phyloP scores from a whole-genome alignment of 1,284 basidiomycete species.

The Heliocybe sulcata region DNA sequence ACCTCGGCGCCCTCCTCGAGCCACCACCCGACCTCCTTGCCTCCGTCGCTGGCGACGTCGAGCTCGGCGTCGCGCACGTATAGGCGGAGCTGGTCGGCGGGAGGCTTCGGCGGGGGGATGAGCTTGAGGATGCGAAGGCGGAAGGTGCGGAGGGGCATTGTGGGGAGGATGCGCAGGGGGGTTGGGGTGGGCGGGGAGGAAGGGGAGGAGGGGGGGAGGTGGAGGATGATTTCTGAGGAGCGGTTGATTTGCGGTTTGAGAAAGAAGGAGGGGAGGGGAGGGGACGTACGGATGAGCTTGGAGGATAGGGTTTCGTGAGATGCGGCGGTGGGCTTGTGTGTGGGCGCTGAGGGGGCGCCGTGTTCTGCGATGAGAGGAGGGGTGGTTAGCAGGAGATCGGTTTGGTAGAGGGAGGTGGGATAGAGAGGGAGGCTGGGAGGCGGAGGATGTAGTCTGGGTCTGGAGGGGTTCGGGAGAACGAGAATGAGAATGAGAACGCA shows the following conservation, averaged over 20 bases:
- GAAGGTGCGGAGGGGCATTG: not conserved
- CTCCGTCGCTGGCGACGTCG: conserved; percentile 30
- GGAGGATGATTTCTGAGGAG: conserved; percentile 28
- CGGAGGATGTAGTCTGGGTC: too few relatives aligned
- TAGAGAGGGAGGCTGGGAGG: too few relatives aligned
- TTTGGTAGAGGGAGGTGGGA: too few relatives aligned
- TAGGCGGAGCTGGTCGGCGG: conserved; percentile 9
- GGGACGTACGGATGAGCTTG: not conserved
- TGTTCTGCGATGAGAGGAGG: too few relatives aligned
- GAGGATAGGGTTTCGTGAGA: not conserved
- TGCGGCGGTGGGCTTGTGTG: conserved; percentile 5
- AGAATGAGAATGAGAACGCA: conserved; percentile 28
- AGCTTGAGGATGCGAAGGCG: conserved; percentile 43
- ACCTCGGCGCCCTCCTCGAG: conserved; percentile 54
- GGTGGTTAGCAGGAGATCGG: too few relatives aligned
- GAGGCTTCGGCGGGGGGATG: conserved; percentile 22
- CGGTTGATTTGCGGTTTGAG: not conserved
- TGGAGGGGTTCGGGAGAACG: not conserved
- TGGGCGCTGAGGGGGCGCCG: conserved; percentile 41
- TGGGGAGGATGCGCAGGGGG: conserved; percentile 45
- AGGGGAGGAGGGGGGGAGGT: conserved; percentile 19
- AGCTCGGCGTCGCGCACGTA: conserved; percentile 25
- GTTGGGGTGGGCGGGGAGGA: conserved; percentile 45
- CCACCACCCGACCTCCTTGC: conserved; percentile 58
- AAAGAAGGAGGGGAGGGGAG: not conserved